Percentiles rank a stretch among this genome's conserved stretches.
Evolutionary conservation across 2,329 filamentous ascomycete species (phyloP).

Genomic region (Stemphylium vesicarium): DNA sequence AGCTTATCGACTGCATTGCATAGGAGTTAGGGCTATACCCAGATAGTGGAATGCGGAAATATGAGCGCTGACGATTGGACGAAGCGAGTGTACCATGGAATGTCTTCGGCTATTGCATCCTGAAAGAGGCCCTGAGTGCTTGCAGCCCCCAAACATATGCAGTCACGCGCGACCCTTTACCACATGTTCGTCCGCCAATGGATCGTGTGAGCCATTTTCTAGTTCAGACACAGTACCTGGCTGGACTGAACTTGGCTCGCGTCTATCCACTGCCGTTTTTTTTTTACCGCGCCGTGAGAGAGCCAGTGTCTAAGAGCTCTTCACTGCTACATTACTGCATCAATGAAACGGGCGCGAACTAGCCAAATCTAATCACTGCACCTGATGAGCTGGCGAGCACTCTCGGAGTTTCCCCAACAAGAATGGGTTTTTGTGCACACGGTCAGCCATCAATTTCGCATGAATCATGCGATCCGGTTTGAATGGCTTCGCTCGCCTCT

Average conservation of each 20-base stretch:
- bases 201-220: background rate
- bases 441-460: slow-evolving; percentile 1
- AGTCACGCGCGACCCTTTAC: slow-evolving; percentile 5
- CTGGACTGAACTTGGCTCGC: background rate
- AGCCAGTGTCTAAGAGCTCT: slow-evolving; percentile 12
- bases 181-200: slow-evolving; percentile 3
- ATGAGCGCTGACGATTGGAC: background rate
- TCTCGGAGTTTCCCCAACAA: slow-evolving; percentile 12
- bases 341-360: slow-evolving; percentile 23
- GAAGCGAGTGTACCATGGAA: background rate
- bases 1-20: slow-evolving; percentile 5
- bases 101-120: background rate
- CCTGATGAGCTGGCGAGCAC: slow-evolving; percentile 20
- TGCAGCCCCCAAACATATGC: background rate
- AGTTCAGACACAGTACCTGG: background rate
- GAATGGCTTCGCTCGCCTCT: background rate
- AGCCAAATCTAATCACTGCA: slow-evolving; percentile 25
- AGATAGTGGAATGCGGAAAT: background rate
- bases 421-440: slow-evolving; percentile 10
- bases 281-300: slow-evolving; percentile 12
- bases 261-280: background rate
- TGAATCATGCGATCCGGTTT: too few relatives aligned
- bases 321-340: slow-evolving; percentile 21
- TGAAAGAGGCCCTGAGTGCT: background rate
- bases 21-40: slow-evolving; percentile 12